These are phyloP conservation scores for Naganishia liquefaciens DNA, from an alignment of 1,284 basidiomycete species.

Conservation along the genomic window DNA sequence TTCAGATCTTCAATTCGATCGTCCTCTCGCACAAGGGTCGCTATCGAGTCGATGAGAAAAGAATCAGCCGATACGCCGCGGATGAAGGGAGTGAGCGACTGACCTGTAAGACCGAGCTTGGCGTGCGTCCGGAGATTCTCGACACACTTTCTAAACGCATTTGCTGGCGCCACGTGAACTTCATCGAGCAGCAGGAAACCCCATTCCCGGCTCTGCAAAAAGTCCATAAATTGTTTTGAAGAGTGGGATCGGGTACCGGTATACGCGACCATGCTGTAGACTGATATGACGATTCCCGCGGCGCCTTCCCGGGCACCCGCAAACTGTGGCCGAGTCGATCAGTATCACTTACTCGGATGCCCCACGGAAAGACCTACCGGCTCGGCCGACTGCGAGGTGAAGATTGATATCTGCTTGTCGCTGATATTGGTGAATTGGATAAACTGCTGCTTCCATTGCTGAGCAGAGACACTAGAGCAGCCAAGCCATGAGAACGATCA, in stretches of 20 bases:
- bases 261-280: conserved; percentile 98
- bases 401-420: conserved; percentile 90
- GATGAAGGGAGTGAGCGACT: conserved; percentile 40
- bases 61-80: neutral
- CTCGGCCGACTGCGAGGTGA: conserved; percentile 64
- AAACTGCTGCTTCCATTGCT: conserved; percentile 98
- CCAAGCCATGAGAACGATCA: conserved; percentile 15
- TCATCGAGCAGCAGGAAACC: conserved; percentile 93
- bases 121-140: conserved; percentile 97
- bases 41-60: conserved; percentile 53
- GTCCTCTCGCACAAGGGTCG: conserved; percentile 96
- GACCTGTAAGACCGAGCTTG: conserved; percentile 89
- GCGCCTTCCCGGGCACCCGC: conserved; percentile 64
- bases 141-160: conserved; percentile 93
- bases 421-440: conserved; percentile 96
- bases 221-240: conserved; percentile 99
- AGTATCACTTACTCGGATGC: neutral
- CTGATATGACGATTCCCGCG: conserved; percentile 93
- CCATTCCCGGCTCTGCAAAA: conserved; percentile 91
- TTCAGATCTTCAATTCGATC: conserved; percentile 99
- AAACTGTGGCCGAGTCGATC: conserved; percentile 62
- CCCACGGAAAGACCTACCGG: conserved; percentile 54
- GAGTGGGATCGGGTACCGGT: conserved; percentile 93
- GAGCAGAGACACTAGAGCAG: conserved; percentile 77
- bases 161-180: conserved; percentile 95